These are phyloP conservation scores for Daldinia vernicosa DNA, from an alignment of 495 filamentous ascomycete genomes.

Conservation along the genomic window DNA sequence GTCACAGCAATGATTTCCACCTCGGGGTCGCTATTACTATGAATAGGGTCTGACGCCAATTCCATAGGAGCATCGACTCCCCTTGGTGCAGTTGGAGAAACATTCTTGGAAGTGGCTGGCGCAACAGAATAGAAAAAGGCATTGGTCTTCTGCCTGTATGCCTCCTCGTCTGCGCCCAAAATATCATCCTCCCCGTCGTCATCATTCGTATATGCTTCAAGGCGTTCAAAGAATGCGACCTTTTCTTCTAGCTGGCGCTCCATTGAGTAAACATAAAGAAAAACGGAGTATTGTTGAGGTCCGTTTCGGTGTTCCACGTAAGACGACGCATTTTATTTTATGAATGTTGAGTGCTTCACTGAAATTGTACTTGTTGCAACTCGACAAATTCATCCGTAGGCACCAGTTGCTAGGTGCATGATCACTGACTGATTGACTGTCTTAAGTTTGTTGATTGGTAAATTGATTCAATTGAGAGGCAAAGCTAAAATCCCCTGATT, in stretches of 20 bases:
- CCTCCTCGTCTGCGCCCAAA: constrained; percentile 32
- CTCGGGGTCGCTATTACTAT: constrained; percentile 17
- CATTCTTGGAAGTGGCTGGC: neutral
- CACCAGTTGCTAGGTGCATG: constrained; percentile 8
- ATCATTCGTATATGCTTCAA: constrained; percentile 19
- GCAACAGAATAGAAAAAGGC: constrained; percentile 35
- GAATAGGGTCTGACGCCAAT: constrained; percentile 25
- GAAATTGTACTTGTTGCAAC: neutral
- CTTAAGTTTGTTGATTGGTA: constrained; percentile 1
- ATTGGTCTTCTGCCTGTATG: constrained; percentile 32
- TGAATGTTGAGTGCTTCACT: neutral
- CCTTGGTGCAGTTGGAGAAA: neutral
- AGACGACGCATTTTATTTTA: constrained; percentile 20
- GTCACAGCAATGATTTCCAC: constrained; percentile 37
- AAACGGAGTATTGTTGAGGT: neutral
- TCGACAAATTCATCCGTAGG: constrained; percentile 5
- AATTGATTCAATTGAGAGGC: neutral
- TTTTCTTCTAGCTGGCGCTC: constrained; percentile 41
- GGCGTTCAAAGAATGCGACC: constrained; percentile 41
- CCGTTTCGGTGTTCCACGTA: neutral
- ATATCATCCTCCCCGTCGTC: constrained; percentile 34
- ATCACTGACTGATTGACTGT: neutral
- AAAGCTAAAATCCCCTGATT: constrained; percentile 8
- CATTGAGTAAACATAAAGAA: constrained; percentile 26
- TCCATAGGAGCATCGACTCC: neutral